A percentile compares a stretch with the other conserved stretches of the same genome.
Evolutionary conservation across 2,329 filamentous ascomycete species (phyloP).

Genomic region (Penicillium sp.): DNA sequence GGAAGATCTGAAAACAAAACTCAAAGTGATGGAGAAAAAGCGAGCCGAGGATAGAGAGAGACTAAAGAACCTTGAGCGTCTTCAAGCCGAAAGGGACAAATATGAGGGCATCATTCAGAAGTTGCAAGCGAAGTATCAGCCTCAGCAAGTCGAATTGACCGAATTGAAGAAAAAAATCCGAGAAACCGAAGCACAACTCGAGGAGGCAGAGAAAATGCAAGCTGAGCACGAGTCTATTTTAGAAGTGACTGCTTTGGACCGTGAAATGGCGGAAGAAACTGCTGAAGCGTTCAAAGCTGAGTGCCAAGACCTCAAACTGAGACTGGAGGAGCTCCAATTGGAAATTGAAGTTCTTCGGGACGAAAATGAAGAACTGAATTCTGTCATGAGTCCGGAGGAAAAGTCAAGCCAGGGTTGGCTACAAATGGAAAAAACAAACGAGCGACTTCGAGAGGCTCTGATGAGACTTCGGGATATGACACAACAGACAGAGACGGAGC

Average conservation of each 20-base stretch:
- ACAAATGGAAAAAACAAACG: constrained; percentile 86
- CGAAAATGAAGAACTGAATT: constrained; percentile 78
- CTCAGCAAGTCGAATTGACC: constrained; percentile 72
- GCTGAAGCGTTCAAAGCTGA: constrained; percentile 79
- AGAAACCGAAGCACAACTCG: constrained; percentile 66
- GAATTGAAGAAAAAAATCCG: constrained; percentile 75
- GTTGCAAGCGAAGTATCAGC: constrained; percentile 81
- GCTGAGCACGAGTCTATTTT: constrained; percentile 80
- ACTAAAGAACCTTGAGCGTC: constrained; percentile 70
- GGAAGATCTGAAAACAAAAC: constrained; percentile 83
- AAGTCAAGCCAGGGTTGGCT: constrained; percentile 82
- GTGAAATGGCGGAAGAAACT: constrained; percentile 94
- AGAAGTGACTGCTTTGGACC: constrained; percentile 83
- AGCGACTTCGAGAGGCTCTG: constrained; percentile 79
- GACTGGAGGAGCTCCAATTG: constrained; percentile 77
- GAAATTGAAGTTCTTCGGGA: constrained; percentile 83
- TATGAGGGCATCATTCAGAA: constrained; percentile 83
- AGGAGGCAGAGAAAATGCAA: constrained; percentile 67
- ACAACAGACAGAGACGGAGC: constrained; percentile 76
- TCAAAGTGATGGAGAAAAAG: constrained; percentile 84
- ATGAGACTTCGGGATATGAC: constrained; percentile 81
- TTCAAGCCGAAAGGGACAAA: constrained; percentile 56
- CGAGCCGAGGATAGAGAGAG: constrained; percentile 80
- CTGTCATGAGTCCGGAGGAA: constrained; percentile 85
- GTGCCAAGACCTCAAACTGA: constrained; percentile 69